These are phyloP conservation scores for Coix lacrymajobi DNA, from an alignment of 176 grass and related monocot species.

Conservation along the genomic window DNA sequence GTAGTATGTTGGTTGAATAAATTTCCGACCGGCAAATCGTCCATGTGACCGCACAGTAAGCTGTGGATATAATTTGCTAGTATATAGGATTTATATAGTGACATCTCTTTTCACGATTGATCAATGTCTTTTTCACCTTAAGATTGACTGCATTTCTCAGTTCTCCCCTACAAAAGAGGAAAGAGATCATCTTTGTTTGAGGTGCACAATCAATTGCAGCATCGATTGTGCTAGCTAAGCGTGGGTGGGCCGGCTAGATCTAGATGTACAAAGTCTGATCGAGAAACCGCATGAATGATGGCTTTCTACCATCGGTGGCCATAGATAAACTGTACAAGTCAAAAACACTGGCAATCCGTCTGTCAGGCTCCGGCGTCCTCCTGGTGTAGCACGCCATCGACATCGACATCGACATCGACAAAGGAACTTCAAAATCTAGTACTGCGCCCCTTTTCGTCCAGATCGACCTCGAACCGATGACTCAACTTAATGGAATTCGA, in stretches of 20 bases:
- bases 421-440: background rate
- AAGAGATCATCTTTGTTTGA: background rate
- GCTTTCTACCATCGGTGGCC: background rate
- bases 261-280: background rate
- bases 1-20: too few species aligned
- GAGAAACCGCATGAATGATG: background rate
- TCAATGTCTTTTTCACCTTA: too few species aligned
- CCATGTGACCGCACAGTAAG: too few species aligned
- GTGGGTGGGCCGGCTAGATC: background rate
- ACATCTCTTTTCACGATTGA: too few species aligned
- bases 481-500: background rate
- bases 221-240: constrained; percentile 19
- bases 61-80: too few species aligned
- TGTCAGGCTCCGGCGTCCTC: background rate
- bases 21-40: too few species aligned
- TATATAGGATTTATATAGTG: too few species aligned
- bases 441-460: background rate
- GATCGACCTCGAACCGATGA: constrained; percentile 22
- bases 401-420: background rate
- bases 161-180: background rate
- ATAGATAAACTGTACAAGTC: background rate
- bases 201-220: background rate
- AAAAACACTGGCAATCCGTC: background rate
- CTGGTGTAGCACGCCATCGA: background rate
- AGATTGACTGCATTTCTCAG: background rate